Base-by-base conservation (phyloP, 106 monocot species). In the Gastrodia elata region DNA sequence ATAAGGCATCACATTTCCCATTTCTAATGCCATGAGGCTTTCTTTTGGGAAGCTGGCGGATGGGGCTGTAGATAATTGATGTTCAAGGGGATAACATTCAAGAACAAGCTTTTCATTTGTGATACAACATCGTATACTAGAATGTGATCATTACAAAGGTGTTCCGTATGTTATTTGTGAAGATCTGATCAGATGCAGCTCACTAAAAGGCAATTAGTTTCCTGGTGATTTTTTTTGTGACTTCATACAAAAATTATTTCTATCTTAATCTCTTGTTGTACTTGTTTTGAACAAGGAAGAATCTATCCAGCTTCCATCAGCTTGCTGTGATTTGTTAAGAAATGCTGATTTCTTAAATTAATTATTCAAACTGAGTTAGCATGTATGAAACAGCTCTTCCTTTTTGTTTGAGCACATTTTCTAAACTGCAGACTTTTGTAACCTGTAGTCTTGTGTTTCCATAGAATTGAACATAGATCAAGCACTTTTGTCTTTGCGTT, bases 301-400 rank as follows among this genome's bases (percentile, higher is more conserved):
- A 58, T 11, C 24, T 26, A 58, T 25, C 8, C 5, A 18, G 24
- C 26, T 58, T 58, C 57, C 27, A 58, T 58, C 57, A 6, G 57
- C 57, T 58, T 0, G 27, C 57, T 58, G 57, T 58, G 57, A 58
- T 58, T 58, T 58, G 26, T 58, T 58, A 58, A 58, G 26, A 58
- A 25, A 58, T 27, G 26, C 57, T 0, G 27, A 57, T 22, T 58
- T 58, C 27, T 58, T 22, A 58, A 58, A 58, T 5, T 58, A 58
- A 25, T 25, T 26, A 26, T 58, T 58, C 57, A 57, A 58, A 26
- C 9, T 58, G 6, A 26, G 27, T 8, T 58, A 58, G 27, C 25
- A 58, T 58, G 22, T 25, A 58, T 58, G 57, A 58, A 58, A 58
- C 57, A 4, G 10, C 24, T 58, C 9, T 26, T 1, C 27, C 8